Base-by-base conservation (phyloP, 352 stramenopile genomes). In the Phytophthora pluvialis region DNA sequence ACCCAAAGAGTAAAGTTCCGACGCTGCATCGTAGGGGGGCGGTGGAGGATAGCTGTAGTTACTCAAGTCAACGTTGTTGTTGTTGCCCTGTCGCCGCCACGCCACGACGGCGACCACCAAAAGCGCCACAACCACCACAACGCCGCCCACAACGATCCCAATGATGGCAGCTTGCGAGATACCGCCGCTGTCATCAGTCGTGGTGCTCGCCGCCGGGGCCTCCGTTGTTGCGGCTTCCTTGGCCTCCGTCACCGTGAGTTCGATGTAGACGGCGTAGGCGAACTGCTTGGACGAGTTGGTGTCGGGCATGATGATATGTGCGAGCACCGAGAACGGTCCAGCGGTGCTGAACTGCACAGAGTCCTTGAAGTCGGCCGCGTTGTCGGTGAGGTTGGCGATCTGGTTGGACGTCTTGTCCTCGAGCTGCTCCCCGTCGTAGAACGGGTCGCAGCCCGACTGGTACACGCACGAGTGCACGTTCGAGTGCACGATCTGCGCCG, bases 401-500 rank as follows among this genome's bases (percentile, higher is more conserved):
- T 78, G 50, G 53, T 86, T 88, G 11, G 65, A 52, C 4, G 79
- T 88, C 58, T 86, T 86, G 75, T 86, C 70, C 45, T 78, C 61
- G 15, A 86, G 67, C 58, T 81, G 51, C 29, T 75, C 18, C 32
- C 79, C 79, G 47, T 88, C 72, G 47, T 60, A 66, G 54, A 88
- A 88, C 51, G 79, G 79, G 60, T 88, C 77, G 50, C 79, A 88
- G 32, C 72, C 72, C 5, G 77, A 77, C 52, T 67, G 72, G 29
- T 69, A 84, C 29, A 75, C 60, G 61, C 79, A 88, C 33, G 79
- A 85, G 67, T 88, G 79, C 36, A 88, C 60, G 45, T 88, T 88
- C 15, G 79, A 88, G 73, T 88, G 79, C 55, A 88, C 77, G 51
- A 88, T 88, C 56, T 88, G 79, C 31, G 77, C 74, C n/a, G 60